Percentiles rank a stretch among this genome's conserved stretches.
phyloP scores from a whole-genome alignment of 257 asterid species.

The Schizonepeta tenuifolia region DNA sequence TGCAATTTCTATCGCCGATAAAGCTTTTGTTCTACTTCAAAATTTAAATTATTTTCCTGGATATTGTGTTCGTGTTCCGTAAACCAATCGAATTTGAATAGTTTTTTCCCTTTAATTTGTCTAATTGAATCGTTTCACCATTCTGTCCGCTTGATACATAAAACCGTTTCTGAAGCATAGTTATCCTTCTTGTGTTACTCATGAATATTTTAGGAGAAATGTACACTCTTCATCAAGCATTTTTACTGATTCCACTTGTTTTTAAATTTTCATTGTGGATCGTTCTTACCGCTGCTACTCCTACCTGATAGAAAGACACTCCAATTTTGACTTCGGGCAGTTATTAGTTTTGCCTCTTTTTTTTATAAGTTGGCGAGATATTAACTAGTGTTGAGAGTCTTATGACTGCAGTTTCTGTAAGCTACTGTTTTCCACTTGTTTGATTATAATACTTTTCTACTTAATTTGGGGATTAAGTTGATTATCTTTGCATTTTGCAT shows the following conservation, averaged over 20 bases:
- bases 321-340: neutral
- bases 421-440: neutral
- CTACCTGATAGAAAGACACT: neutral
- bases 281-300: neutral
- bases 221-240: neutral
- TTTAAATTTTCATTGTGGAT: neutral
- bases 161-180: neutral
- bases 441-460: neutral
- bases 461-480: neutral
- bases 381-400: too few species aligned
- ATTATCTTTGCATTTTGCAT: slow-evolving; percentile 1
- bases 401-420: neutral
- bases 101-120: neutral
- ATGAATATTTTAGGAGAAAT: neutral
- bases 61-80: neutral
- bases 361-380: too few species aligned
- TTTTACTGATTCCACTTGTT: slow-evolving; percentile 6
- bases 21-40: neutral
- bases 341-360: neutral
- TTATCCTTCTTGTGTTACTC: neutral
- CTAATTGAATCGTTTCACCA: neutral
- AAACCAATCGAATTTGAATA: too few species aligned
- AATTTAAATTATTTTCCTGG: neutral
- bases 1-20: neutral
- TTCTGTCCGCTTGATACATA: too few species aligned